Evolutionary conservation across 2,329 filamentous ascomycete species (phyloP).

Genomic region (Talaromyces sp.): DNA sequence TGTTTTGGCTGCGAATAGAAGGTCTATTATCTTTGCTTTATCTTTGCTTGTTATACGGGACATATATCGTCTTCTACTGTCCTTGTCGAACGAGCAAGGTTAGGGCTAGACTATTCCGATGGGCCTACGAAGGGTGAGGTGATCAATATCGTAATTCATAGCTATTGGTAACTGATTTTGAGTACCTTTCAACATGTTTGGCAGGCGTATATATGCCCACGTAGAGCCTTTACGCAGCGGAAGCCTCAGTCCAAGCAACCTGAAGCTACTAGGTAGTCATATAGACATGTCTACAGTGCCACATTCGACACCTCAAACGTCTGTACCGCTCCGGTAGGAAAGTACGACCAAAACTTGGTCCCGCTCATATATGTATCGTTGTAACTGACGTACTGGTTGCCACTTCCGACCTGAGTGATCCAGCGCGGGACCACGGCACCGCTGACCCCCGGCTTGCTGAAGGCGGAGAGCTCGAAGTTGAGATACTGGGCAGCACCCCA

Average conservation of each 20-base stretch:
- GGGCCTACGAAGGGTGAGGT: neutral
- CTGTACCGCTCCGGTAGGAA: constrained; percentile 5
- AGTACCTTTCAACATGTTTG: neutral
- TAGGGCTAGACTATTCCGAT: neutral
- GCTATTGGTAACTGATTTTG: neutral
- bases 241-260: too few species aligned
- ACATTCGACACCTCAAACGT: constrained; percentile 7
- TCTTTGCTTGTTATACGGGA: neutral
- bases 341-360: constrained; percentile 10
- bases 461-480: constrained; percentile 1
- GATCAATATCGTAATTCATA: neutral
- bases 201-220: neutral
- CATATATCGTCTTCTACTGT: neutral
- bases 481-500: constrained; percentile 10
- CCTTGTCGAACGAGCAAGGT: neutral
- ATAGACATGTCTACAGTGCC: too few species aligned
- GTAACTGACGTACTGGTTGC: neutral
- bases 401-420: neutral
- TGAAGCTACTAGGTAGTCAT: too few species aligned
- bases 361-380: constrained; percentile 9
- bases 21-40: too few species aligned
- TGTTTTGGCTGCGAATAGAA: neutral
- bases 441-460: constrained; percentile 6
- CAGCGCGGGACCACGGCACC: constrained; percentile 4
- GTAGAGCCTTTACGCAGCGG: too few species aligned